Conservation (phyloP, 257 asterid species). For the Jasminum sambac region DNA sequence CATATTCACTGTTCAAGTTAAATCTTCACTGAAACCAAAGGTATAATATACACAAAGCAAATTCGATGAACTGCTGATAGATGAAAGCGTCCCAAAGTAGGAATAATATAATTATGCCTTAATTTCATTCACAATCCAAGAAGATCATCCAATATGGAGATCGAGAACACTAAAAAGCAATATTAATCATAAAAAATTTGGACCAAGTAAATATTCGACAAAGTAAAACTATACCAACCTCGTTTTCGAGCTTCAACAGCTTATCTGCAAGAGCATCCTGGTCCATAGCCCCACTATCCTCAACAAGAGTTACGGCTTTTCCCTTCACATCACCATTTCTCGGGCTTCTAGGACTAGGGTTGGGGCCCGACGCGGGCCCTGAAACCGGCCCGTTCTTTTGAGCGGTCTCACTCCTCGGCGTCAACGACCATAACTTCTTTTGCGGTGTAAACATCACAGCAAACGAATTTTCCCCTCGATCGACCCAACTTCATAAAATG, state of each 20-base stretch:
- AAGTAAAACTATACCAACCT: conserved; percentile 52
- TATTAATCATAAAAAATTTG: background rate
- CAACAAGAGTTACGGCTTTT: conserved; percentile 43
- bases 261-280: conserved; percentile 49
- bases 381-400: conserved; percentile 50
- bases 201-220: conserved; percentile 3
- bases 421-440: conserved; percentile 62
- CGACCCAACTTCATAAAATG: conserved; percentile 39
- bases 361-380: conserved; percentile 43
- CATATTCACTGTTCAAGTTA: background rate
- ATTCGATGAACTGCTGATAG: background rate
- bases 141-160: conserved; percentile 18
- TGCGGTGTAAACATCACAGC: conserved; percentile 70
- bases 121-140: conserved; percentile 7
- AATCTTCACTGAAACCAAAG: background rate
- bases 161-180: background rate
- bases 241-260: conserved; percentile 64
- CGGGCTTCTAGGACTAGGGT: conserved; percentile 44
- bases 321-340: conserved; percentile 49
- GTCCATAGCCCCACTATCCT: conserved; percentile 47
- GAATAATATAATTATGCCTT: background rate
- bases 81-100: background rate
- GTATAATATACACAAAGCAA: no score
- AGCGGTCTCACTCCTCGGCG: conserved; percentile 62
- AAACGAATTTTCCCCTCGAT: conserved; percentile 19